Percentiles rank a stretch among this genome's conserved stretches.
phyloP scores from a whole-genome alignment of 2,329 filamentous ascomycete species.

The Arthroderma sp. region DNA sequence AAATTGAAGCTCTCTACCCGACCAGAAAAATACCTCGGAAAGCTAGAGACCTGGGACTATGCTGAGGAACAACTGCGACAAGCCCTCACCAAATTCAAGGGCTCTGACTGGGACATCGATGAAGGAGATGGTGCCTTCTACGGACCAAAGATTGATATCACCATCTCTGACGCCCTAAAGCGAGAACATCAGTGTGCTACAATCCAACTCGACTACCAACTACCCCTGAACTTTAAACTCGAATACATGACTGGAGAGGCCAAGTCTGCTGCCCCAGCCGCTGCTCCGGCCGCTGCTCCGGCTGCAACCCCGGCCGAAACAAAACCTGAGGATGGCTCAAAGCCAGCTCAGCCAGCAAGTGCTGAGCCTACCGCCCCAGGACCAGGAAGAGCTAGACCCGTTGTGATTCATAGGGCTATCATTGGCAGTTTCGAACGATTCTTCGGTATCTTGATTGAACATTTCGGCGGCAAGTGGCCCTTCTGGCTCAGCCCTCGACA shows the following conservation, averaged over 20 bases:
- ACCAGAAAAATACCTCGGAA: constrained; percentile 76
- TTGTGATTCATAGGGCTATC: constrained; percentile 42
- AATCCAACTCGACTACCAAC: constrained; percentile 86
- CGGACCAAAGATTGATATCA: constrained; percentile 96
- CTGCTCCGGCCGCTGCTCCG: constrained; percentile 21
- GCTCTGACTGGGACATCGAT: constrained; percentile 75
- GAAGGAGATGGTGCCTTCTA: constrained; percentile 96
- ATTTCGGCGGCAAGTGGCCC: constrained; percentile 42
- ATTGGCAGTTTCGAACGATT: constrained; percentile 42
- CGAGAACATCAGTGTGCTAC: constrained; percentile 84
- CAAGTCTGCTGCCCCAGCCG: constrained; percentile 35
- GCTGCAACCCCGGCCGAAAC: constrained; percentile 22
- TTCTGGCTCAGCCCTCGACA: constrained; percentile 43
- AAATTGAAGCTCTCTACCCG: constrained; percentile 90
- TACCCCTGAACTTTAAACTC: constrained; percentile 73
- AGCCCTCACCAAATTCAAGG: constrained; percentile 66
- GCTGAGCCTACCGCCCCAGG: constrained; percentile 26
- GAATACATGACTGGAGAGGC: constrained; percentile 70
- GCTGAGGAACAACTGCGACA: constrained; percentile 71
- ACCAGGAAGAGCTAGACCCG: constrained; percentile 37
- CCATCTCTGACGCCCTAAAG: constrained; percentile 74
- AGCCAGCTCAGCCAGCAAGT: constrained; percentile 21
- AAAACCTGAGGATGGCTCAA: constrained; percentile 36
- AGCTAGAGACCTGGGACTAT: constrained; percentile 74
- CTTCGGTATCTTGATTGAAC: constrained; percentile 40